These are phyloP conservation scores for Phragmites australis DNA, from an alignment of 176 grass and related monocot genomes.

Conservation along the genomic window DNA sequence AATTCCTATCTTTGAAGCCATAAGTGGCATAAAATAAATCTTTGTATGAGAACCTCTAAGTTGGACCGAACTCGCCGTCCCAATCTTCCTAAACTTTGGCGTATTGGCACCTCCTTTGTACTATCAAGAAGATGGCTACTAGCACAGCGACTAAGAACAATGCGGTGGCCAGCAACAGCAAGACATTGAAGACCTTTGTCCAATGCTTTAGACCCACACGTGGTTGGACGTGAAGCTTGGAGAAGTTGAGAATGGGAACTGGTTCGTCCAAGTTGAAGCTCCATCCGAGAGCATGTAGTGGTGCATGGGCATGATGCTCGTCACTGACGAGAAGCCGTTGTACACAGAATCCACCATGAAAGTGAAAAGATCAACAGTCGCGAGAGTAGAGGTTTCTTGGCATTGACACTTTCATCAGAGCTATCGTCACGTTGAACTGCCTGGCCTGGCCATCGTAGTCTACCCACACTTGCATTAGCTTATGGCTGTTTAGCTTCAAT, in stretches of 20 bases:
- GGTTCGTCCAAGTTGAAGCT: slow-evolving; percentile 45
- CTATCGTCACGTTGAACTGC: slow-evolving; percentile 22
- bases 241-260: slow-evolving; percentile 24
- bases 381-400: slow-evolving; percentile 31
- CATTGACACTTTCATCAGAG: background rate
- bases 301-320: background rate
- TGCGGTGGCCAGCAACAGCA: slow-evolving; percentile 1
- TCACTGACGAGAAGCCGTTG: slow-evolving; percentile 42
- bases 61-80: slow-evolving; percentile 47
- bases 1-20: slow-evolving; percentile 35
- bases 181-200: slow-evolving; percentile 19
- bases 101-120: background rate
- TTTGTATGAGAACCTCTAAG: slow-evolving; percentile 46
- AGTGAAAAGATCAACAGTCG: slow-evolving; percentile 34
- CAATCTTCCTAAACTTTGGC: slow-evolving; percentile 48
- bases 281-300: slow-evolving; percentile 56
- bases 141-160: background rate
- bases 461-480: slow-evolving; percentile 54
- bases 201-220: background rate
- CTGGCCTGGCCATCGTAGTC: slow-evolving; percentile 33
- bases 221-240: slow-evolving; percentile 32
- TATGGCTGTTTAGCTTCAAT: slow-evolving; percentile 23
- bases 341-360: slow-evolving; percentile 29
- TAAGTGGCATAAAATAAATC: slow-evolving; percentile 42
- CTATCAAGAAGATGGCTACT: background rate